phyloP scores from a whole-genome alignment of 2,329 filamentous ascomycete species.

The Colletotrichum costaricense region DNA sequence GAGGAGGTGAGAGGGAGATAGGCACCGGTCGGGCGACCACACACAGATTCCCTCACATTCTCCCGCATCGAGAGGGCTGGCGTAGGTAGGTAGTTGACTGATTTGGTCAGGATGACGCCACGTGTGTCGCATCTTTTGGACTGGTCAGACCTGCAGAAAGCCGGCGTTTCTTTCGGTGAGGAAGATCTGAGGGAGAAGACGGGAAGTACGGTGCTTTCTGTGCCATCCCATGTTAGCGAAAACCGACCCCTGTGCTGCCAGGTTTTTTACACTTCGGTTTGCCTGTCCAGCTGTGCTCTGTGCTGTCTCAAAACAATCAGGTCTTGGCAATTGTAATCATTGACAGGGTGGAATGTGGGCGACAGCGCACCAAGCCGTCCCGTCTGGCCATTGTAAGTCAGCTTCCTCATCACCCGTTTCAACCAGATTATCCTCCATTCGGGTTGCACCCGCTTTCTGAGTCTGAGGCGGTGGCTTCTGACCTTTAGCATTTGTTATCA shows the following conservation, averaged over 20 bases:
- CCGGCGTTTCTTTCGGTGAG: constrained; percentile 21
- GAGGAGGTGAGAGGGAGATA: neutral
- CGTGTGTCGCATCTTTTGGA: constrained; percentile 17
- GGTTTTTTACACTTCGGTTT: constrained; percentile 6
- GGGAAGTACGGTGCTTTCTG: constrained; percentile 1
- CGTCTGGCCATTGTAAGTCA: constrained; percentile 14
- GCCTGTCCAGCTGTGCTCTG: neutral
- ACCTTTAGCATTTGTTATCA: neutral
- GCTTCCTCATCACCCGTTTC: constrained; percentile 1
- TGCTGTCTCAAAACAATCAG: neutral
- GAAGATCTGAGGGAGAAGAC: neutral
- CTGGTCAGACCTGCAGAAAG: constrained; percentile 13
- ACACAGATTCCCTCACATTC: neutral
- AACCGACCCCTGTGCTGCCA: constrained; percentile 11
- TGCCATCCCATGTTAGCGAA: constrained; percentile 23
- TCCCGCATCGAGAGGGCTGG: neutral
- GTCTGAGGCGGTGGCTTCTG: neutral
- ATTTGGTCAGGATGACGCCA: constrained; percentile 27
- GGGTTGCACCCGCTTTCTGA: neutral
- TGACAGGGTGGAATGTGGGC: neutral
- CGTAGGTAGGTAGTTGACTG: neutral
- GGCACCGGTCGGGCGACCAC: neutral
- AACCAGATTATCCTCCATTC: neutral
- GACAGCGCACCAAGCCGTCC: neutral
- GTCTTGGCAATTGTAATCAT: neutral